A percentile compares a stretch with the other conserved stretches of the same genome.
Conservation (phyloP, 805 yeast genomes). For the Saturnispora halmiae region DNA sequence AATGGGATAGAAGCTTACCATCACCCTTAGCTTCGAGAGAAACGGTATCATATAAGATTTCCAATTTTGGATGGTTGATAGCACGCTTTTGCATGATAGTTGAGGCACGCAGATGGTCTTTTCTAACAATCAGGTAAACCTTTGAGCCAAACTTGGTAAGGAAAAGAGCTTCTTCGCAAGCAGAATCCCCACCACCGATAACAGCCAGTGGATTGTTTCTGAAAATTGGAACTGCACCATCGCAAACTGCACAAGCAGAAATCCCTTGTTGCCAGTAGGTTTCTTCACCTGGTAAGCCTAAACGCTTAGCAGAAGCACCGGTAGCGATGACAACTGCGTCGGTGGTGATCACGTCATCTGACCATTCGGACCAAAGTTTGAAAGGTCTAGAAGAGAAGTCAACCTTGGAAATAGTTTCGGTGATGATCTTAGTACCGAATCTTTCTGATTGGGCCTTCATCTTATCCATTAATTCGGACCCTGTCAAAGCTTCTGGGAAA, state of each 20-base stretch:
- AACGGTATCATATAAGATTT: slow-evolving; percentile 79
- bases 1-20: slow-evolving; percentile 65
- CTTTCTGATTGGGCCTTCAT: slow-evolving; percentile 83
- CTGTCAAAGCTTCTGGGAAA: slow-evolving; percentile 87
- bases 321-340: slow-evolving; percentile 92
- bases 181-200: slow-evolving; percentile 98
- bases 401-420: slow-evolving; percentile 90
- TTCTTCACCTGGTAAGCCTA: slow-evolving; percentile 92
- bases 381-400: slow-evolving; percentile 85
- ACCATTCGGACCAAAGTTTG: slow-evolving; percentile 94
- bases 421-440: slow-evolving; percentile 89
- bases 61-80: slow-evolving; percentile 74
- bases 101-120: slow-evolving; percentile 90
- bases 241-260: slow-evolving; percentile 99
- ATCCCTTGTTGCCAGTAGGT: slow-evolving; percentile 98
- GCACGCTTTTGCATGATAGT: slow-evolving; percentile 96
- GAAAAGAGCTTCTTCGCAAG: slow-evolving; percentile 97
- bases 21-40: slow-evolving; percentile 88
- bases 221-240: slow-evolving; percentile 98
- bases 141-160: slow-evolving; percentile 96
- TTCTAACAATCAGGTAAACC: slow-evolving; percentile 88
- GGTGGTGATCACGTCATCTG: slow-evolving; percentile 81
- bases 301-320: slow-evolving; percentile 97
- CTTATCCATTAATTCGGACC: slow-evolving; percentile 81
- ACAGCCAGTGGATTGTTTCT: slow-evolving; percentile 97